Conservation (phyloP, 2,329 filamentous ascomycete species). For the Fusarium armeniacum region DNA sequence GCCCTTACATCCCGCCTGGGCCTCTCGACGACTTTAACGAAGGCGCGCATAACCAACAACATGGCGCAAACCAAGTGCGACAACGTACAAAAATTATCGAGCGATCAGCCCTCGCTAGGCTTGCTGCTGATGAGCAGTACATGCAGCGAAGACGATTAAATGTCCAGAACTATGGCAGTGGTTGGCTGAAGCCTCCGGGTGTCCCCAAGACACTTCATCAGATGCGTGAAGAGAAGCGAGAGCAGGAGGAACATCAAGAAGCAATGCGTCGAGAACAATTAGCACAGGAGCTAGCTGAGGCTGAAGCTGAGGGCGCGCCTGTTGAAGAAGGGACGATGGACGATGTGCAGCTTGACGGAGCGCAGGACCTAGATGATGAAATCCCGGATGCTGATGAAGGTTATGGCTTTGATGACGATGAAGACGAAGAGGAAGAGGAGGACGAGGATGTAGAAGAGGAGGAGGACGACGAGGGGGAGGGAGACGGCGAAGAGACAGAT, state of each 20-base stretch:
- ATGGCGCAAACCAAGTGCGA: conserved; percentile 54
- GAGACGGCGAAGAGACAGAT: conserved; percentile 58
- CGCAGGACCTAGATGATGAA: conserved; percentile 77
- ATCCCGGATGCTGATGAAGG: conserved; percentile 76
- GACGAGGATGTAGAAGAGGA: conserved; percentile 62
- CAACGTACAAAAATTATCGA: conserved; percentile 64
- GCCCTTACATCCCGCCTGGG: conserved; percentile 58
- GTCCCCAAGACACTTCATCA: conserved; percentile 91
- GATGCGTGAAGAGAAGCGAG: conserved; percentile 87
- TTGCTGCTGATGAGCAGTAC: conserved; percentile 82
- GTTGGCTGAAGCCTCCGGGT: conserved; percentile 92
- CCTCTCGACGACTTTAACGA: conserved; percentile 53
- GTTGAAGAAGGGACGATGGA: conserved; percentile 65
- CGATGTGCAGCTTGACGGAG: conserved; percentile 69
- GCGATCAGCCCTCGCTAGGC: conserved; percentile 74
- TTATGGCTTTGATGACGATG: conserved; percentile 63
- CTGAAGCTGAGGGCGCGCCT: conserved; percentile 63
- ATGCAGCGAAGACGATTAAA: conserved; percentile 83
- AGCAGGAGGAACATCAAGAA: conserved; percentile 87
- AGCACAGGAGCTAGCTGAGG: conserved; percentile 80
- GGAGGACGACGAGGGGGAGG: conserved; percentile 57
- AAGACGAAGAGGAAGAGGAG: conserved; percentile 59
- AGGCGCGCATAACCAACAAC: conserved; percentile 48
- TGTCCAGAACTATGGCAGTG: conserved; percentile 87
- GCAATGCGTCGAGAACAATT: conserved; percentile 78